phyloP scores from a whole-genome alignment of 176 grass and related monocot species.

The Canna indica region DNA sequence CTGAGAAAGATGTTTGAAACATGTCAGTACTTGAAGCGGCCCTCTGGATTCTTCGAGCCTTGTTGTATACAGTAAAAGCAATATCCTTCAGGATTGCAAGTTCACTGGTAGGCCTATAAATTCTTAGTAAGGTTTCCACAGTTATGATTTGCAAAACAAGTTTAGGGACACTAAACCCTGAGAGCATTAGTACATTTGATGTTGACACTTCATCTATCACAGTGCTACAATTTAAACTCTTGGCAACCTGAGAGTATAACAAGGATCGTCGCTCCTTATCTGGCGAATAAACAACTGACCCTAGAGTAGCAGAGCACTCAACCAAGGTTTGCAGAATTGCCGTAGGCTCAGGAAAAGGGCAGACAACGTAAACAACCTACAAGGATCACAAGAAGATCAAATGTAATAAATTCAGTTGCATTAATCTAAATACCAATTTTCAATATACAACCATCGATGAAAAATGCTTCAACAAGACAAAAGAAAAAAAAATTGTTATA shows the following conservation, averaged over 20 bases:
- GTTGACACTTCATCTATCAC: constrained; percentile 58
- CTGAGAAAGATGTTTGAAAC: constrained; percentile 65
- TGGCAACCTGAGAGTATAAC: constrained; percentile 55
- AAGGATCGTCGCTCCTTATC: constrained; percentile 68
- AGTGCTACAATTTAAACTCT: constrained; percentile 47
- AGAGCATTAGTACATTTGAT: constrained; percentile 88
- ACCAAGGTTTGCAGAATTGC: constrained; percentile 74
- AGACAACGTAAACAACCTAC: constrained; percentile 91
- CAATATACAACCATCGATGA: constrained; percentile 11
- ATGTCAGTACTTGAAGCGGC: constrained; percentile 46
- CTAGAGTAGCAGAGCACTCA: constrained; percentile 79
- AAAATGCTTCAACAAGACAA: no score
- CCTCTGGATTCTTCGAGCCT: constrained; percentile 64
- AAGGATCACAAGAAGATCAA: constrained; percentile 9
- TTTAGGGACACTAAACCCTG: constrained; percentile 88
- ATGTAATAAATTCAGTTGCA: neutral
- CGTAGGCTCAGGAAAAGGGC: constrained; percentile 80
- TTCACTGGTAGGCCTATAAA: constrained; percentile 73
- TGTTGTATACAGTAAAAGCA: constrained; percentile 93
- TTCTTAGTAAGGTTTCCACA: constrained; percentile 63
- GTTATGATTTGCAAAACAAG: constrained; percentile 89
- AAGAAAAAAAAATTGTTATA: neutral
- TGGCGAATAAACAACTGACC: constrained; percentile 49
- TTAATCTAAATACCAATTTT: constrained; percentile 6
- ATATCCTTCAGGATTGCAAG: constrained; percentile 89